phyloP scores from a whole-genome alignment of 148 eudicot genomes.

The Mesembryanthemum crystallinum region DNA sequence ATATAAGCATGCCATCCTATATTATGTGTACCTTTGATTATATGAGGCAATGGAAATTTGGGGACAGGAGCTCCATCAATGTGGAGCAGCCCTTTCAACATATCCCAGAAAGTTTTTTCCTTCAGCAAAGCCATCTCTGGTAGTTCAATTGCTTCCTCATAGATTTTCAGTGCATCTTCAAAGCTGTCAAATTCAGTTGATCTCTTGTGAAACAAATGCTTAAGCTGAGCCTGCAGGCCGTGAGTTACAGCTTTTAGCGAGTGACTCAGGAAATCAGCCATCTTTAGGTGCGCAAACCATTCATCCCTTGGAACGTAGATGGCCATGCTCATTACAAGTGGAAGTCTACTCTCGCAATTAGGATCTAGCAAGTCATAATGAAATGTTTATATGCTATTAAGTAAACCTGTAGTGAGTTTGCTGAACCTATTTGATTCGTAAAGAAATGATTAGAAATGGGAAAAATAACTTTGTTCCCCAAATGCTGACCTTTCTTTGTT shows the following conservation, averaged over 20 bases:
- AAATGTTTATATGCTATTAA: background rate
- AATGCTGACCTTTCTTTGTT: conserved; percentile 47
- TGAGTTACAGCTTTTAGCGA: conserved; percentile 53
- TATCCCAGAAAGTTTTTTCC: conserved; percentile 35
- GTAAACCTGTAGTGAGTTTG: no score
- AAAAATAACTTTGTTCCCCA: no score
- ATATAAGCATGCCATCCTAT: background rate
- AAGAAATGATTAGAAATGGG: no score
- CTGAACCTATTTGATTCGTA: no score
- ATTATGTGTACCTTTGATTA: conserved; percentile 55
- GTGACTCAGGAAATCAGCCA: conserved; percentile 57
- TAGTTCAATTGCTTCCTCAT: conserved; percentile 51
- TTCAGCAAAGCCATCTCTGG: conserved; percentile 34
- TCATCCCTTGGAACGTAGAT: conserved; percentile 84
- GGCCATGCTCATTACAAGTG: conserved; percentile 42
- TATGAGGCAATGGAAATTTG: conserved; percentile 74
- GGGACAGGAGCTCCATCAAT: conserved; percentile 43
- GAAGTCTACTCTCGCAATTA: conserved; percentile 56
- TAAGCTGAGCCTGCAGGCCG: conserved; percentile 40
- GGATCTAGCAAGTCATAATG: conserved; percentile 45
- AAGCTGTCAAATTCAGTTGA: conserved; percentile 63
- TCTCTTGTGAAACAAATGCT: conserved; percentile 12
- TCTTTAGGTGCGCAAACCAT: conserved; percentile 53
- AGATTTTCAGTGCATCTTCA: conserved; percentile 50
- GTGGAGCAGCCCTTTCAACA: conserved; percentile 46